Evolutionary conservation across 2,329 filamentous ascomycete species (phyloP), one percentile per base, ranked within the genome.

Genomic region (Knufia fluminis): DNA sequence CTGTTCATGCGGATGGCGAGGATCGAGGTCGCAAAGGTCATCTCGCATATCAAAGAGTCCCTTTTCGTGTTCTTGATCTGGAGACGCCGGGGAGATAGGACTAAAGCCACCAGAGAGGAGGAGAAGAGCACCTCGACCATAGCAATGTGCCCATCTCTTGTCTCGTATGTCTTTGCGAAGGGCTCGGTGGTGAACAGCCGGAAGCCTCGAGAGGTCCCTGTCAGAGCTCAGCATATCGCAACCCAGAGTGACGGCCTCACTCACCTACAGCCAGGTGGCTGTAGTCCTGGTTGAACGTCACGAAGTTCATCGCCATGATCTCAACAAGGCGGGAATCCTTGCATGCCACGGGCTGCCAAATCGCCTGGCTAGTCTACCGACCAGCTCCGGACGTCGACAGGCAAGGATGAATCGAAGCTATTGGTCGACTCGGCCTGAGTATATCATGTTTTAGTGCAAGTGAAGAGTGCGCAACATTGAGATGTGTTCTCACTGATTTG

Each of bases 71-170:
- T 98, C 62, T 94, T 90, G 62, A 98, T 97, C 58, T 94, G 87
- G 48, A 98, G 75, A 52, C 94, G 85, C 49, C 92, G 79, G 3
- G 92, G 92, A 17, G 92, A 96, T 36, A 95, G 75, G 55, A 96
- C 90, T 48, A 97, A 77, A 47, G 92, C 92, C 50, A 98, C 91
- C 31, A 98, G 79, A 2, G 92, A 97, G 26, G 92, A 97, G 26
- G 91, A 96, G 69, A 98, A 98, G 57, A 98, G 81, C 90, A 97
- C 97, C 72, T 98, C 92, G 61, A 97, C 84, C 57, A 96, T 89
- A 41, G 89, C 86, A 48, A 98, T 91, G 67, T 97, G 94, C 52
- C 87, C 88, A 64, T 97, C 89, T 65, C 91, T 86, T 62, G 87
- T 92, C 65, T 90, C 91, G 68, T 92, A 96, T 63, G 90, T 89